phyloP scores from a whole-genome alignment of 345 rosid genomes.

The Eucalyptus brandiana region DNA sequence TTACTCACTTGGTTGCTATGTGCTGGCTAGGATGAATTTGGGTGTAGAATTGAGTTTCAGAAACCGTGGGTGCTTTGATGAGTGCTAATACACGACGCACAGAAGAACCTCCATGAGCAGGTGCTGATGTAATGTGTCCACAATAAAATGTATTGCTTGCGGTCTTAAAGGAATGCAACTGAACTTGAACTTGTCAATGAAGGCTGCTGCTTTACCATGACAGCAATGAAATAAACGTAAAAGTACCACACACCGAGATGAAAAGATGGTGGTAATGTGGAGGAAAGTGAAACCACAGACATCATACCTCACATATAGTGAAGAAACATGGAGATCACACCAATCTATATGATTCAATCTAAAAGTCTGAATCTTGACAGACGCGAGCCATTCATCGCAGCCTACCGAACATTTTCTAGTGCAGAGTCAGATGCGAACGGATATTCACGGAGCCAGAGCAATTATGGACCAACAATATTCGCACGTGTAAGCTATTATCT shows the following conservation, averaged over 20 bases:
- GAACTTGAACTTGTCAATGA: neutral
- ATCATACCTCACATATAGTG: neutral
- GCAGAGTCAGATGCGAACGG: neutral
- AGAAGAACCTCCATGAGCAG: neutral
- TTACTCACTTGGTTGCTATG: neutral
- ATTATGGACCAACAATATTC: neutral
- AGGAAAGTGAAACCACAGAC: neutral
- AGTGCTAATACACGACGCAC: neutral
- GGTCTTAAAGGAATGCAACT: neutral
- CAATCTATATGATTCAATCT: neutral
- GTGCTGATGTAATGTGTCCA: neutral
- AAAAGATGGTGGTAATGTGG: neutral
- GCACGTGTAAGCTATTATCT: neutral
- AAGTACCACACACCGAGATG: neutral
- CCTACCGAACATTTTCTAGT: neutral
- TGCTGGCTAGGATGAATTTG: neutral
- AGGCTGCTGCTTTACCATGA: neutral
- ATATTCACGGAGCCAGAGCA: neutral
- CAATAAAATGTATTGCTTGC: neutral
- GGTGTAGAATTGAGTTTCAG: neutral
- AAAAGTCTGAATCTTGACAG: neutral
- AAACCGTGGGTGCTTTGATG: neutral
- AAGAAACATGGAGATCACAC: neutral
- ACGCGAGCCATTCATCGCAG: neutral
- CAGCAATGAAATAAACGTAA: neutral